A percentile compares a stretch with the other conserved stretches of the same genome.
Evolutionary conservation across 768 basidiomycete genomes (phyloP).

Genomic region (Porphyrellus cyaneotinctus): DNA sequence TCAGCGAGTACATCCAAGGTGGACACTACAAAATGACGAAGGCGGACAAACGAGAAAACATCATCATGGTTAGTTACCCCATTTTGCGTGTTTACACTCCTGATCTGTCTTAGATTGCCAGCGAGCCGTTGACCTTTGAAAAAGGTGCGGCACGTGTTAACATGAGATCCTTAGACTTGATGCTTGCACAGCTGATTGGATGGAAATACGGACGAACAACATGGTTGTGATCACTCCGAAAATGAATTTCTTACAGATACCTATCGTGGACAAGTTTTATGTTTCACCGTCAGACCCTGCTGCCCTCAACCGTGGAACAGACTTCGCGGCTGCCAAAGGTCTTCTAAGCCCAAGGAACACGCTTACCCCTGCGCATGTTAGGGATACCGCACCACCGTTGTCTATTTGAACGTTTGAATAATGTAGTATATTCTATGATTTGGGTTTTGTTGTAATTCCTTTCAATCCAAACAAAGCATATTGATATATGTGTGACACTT

Average conservation of each 20-base stretch:
- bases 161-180: neutral
- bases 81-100: slow-evolving; percentile 8
- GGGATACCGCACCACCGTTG: slow-evolving; percentile 19
- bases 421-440: neutral
- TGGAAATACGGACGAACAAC: slow-evolving; percentile 96
- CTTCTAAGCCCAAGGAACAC: slow-evolving; percentile 58
- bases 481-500: too few species aligned
- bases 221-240: slow-evolving; percentile 94
- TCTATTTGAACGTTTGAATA: slow-evolving; percentile 11
- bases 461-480: neutral
- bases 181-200: slow-evolving; percentile 75
- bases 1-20: slow-evolving; percentile 84
- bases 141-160: slow-evolving; percentile 49
- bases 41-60: slow-evolving; percentile 91
- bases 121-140: slow-evolving; percentile 96
- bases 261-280: slow-evolving; percentile 90
- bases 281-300: slow-evolving; percentile 83
- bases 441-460: neutral
- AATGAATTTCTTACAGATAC: slow-evolving; percentile 92
- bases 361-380: slow-evolving; percentile 19
- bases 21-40: slow-evolving; percentile 96
- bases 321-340: slow-evolving; percentile 88
- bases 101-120: slow-evolving; percentile 56
- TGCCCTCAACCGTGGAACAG: slow-evolving; percentile 60
- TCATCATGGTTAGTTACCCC: slow-evolving; percentile 66